Evolutionary conservation across 228 moss, liverwort and hornwort species (phyloP).

Genomic region (Sphagnum magellanicum): DNA sequence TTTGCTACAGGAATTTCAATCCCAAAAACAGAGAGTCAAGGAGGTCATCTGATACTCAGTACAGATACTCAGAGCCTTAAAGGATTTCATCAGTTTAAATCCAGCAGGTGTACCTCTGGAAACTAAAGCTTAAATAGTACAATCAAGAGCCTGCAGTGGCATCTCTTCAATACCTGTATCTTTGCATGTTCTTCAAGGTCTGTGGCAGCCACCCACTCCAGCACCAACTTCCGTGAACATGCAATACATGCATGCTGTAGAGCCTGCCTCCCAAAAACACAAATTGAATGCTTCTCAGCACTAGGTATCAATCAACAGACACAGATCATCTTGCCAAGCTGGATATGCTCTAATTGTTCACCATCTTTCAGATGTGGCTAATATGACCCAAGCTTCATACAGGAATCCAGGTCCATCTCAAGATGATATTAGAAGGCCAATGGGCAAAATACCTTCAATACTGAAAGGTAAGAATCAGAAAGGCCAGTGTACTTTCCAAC

Average conservation of each 20-base stretch:
- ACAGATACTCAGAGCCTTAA: too few relatives aligned
- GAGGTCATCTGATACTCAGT: background rate
- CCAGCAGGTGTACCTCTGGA: too few relatives aligned
- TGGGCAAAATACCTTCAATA: conserved; percentile 51
- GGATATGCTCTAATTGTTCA: too few relatives aligned
- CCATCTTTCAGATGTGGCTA: too few relatives aligned
- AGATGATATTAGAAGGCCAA: too few relatives aligned
- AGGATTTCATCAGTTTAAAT: too few relatives aligned
- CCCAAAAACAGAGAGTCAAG: background rate
- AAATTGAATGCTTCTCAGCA: too few relatives aligned
- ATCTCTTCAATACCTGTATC: conserved; percentile 37
- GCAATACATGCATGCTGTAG: conserved; percentile 84
- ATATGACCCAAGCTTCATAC: too few relatives aligned
- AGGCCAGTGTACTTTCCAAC: conserved; percentile 95
- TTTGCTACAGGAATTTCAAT: background rate
- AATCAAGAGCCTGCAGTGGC: background rate
- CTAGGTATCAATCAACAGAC: too few relatives aligned
- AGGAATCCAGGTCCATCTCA: too few relatives aligned
- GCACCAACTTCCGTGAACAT: conserved; percentile 71
- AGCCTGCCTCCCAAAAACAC: conserved; percentile 27
- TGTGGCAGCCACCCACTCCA: conserved; percentile 80
- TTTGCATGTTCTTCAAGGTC: conserved; percentile 65
- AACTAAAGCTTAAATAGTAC: too few relatives aligned
- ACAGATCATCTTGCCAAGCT: too few relatives aligned
- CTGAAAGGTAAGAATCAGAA: conserved; percentile 89